Conservation (phyloP, 2,329 filamentous ascomycete genomes). For the Diaporthe vexans region DNA sequence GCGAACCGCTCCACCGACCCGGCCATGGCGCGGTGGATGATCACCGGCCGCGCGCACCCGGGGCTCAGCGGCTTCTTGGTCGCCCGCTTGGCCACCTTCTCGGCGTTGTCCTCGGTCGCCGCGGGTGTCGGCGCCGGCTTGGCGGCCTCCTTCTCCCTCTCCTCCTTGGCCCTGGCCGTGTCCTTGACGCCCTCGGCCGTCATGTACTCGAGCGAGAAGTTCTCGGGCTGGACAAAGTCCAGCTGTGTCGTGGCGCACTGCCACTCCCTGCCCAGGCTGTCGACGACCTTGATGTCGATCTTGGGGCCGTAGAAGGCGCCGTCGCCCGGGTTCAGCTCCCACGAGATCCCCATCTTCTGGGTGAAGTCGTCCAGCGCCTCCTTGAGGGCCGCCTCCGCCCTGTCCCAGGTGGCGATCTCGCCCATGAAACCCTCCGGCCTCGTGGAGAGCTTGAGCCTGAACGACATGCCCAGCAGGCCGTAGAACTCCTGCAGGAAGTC, state of each 20-base stretch:
- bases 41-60: constrained; percentile 84
- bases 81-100: constrained; percentile 57
- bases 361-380: constrained; percentile 84
- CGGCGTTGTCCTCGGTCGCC: constrained; percentile 54
- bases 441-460: constrained; percentile 95
- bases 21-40: constrained; percentile 89
- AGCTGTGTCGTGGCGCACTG: constrained; percentile 92
- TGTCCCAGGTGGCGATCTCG: constrained; percentile 88
- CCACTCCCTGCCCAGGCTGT: constrained; percentile 83
- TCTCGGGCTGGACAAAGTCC: constrained; percentile 87
- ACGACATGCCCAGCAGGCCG: constrained; percentile 87
- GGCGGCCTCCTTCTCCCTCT: constrained; percentile 45
- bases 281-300: constrained; percentile 95
- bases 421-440: constrained; percentile 91
- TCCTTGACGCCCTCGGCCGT: constrained; percentile 71
- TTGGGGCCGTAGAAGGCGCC: constrained; percentile 99
- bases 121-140: constrained; percentile 49
- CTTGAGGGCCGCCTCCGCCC: constrained; percentile 85
- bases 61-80: constrained; percentile 69
- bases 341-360: constrained; percentile 70
- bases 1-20: constrained; percentile 74
- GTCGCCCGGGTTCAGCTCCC: constrained; percentile 94
- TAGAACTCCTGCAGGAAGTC: constrained; percentile 85
- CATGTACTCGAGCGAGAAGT: constrained; percentile 90
- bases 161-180: constrained; percentile 50